Evolutionary conservation across 805 yeast genomes (phyloP).

Genomic region (Kluyveromyces aestuarii): DNA sequence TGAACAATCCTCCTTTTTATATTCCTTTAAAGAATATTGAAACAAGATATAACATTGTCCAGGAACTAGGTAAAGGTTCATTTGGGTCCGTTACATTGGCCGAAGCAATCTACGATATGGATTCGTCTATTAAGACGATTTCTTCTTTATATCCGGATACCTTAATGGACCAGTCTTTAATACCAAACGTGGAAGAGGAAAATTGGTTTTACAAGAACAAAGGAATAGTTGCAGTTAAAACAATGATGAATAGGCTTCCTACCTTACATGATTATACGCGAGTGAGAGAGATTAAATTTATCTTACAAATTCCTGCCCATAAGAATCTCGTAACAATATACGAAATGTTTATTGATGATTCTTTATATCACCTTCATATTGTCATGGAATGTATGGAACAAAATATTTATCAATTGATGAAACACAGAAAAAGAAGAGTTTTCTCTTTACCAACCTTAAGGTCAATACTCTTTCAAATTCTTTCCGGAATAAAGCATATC

Average conservation of each 20-base stretch:
- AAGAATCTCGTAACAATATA: conserved; percentile 61
- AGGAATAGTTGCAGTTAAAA: conserved; percentile 68
- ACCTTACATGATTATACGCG: conserved; percentile 46
- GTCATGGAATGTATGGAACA: conserved; percentile 87
- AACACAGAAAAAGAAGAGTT: conserved; percentile 41
- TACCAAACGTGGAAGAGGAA: conserved; percentile 16
- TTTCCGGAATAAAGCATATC: conserved; percentile 74
- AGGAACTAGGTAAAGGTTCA: conserved; percentile 61
- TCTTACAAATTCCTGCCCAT: conserved; percentile 61
- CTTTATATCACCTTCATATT: conserved; percentile 54
- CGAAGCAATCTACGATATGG: conserved; percentile 22
- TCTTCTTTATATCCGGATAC: conserved; percentile 27
- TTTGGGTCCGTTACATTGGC: conserved; percentile 68
- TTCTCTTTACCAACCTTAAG: conserved; percentile 53
- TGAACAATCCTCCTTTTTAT: conserved; percentile 31
- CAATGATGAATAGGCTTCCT: conserved; percentile 51
- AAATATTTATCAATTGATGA: conserved; percentile 70
- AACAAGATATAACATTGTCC: conserved; percentile 40
- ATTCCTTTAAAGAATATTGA: conserved; percentile 37
- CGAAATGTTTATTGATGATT: conserved; percentile 70
- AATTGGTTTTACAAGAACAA: conserved; percentile 27
- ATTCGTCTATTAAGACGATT: conserved; percentile 2
- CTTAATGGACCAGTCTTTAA: conserved; percentile 34
- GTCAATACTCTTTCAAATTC: conserved; percentile 61
- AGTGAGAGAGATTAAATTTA: conserved; percentile 61